Conservation (phyloP, 2,329 filamentous ascomycete species). For the Cladophialophora immunda region DNA sequence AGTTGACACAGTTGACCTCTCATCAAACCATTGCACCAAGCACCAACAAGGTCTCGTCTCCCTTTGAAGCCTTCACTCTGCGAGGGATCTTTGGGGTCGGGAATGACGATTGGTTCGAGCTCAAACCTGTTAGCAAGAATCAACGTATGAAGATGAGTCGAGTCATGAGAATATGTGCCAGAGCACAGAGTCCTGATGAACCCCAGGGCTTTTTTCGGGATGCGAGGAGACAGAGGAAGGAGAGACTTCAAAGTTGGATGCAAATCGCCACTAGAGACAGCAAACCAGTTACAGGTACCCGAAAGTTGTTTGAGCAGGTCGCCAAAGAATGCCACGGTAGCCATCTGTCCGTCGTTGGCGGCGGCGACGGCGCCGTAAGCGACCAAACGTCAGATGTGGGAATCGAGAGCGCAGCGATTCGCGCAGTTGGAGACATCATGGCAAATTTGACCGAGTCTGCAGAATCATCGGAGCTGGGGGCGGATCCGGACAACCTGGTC, state of each 20-base stretch:
- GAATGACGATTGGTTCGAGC: conserved; percentile 33
- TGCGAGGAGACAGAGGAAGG: not conserved
- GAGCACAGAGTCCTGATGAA: conserved; percentile 18
- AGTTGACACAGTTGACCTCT: not conserved
- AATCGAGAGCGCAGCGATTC: conserved; percentile 33
- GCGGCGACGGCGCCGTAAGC: not conserved
- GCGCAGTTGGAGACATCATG: conserved; percentile 36
- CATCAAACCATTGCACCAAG: not conserved
- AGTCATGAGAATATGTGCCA: conserved; percentile 27
- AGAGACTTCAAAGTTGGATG: conserved; percentile 18
- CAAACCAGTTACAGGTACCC: conserved; percentile 11
- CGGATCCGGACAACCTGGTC: conserved; percentile 11
- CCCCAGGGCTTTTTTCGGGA: conserved; percentile 3
- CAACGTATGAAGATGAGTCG: conserved; percentile 34
- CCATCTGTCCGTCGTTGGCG: conserved; percentile 1
- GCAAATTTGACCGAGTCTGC: conserved; percentile 24
- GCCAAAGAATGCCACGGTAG: conserved; percentile 26
- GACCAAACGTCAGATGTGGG: conserved; percentile 15
- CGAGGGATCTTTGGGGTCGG: conserved; percentile 34
- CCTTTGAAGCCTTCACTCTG: conserved; percentile 20
- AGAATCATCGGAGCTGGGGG: conserved; percentile 16
- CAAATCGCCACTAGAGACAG: conserved; percentile 12
- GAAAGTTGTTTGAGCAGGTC: conserved; percentile 26
- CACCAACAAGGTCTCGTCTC: not conserved
- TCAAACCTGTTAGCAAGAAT: conserved; percentile 28